Conservation (phyloP, 768 basidiomycete species). For the Peribolospora baueri region DNA sequence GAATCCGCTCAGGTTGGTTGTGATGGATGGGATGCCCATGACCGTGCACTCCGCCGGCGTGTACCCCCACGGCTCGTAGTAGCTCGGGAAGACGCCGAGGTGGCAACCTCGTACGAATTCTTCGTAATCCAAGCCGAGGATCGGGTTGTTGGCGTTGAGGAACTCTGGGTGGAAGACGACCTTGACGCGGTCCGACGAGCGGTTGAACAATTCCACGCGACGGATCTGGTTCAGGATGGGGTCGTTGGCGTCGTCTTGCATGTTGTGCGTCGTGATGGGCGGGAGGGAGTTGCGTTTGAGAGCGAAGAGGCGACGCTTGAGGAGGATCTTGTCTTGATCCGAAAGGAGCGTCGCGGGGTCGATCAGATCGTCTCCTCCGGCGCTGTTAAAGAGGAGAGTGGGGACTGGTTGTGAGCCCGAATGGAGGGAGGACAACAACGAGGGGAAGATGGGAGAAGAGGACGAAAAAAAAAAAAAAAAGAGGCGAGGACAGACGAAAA, state of each 20-base stretch:
- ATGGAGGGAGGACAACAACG: neutral
- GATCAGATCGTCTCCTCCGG: conserved; percentile 46
- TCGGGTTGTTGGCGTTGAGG: conserved; percentile 90
- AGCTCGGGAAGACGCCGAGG: conserved; percentile 91
- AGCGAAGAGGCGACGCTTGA: conserved; percentile 91
- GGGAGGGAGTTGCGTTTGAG: conserved; percentile 86
- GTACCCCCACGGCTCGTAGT: conserved; percentile 80
- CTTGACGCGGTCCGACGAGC: conserved; percentile 71
- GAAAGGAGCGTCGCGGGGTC: conserved; percentile 55
- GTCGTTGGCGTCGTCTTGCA: conserved; percentile 76
- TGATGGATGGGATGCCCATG: conserved; percentile 94
- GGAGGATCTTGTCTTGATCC: conserved; percentile 70
- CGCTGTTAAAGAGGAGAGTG: conserved; percentile 23
- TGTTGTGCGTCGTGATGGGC: conserved; percentile 93
- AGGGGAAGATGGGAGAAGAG: neutral
- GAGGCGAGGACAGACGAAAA: neutral
- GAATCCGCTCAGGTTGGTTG: conserved; percentile 92
- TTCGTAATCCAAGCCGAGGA: conserved; percentile 89
- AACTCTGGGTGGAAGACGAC: conserved; percentile 97
- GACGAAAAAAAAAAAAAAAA: too few species aligned
- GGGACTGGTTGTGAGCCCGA: neutral
- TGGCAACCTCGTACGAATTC: conserved; percentile 97
- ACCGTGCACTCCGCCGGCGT: conserved; percentile 99
- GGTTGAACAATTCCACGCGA: conserved; percentile 79
- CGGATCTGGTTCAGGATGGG: conserved; percentile 89